These are phyloP conservation scores for Trichosporon sp. DNA, from an alignment of 1,284 basidiomycete species.

Conservation along the genomic window DNA sequence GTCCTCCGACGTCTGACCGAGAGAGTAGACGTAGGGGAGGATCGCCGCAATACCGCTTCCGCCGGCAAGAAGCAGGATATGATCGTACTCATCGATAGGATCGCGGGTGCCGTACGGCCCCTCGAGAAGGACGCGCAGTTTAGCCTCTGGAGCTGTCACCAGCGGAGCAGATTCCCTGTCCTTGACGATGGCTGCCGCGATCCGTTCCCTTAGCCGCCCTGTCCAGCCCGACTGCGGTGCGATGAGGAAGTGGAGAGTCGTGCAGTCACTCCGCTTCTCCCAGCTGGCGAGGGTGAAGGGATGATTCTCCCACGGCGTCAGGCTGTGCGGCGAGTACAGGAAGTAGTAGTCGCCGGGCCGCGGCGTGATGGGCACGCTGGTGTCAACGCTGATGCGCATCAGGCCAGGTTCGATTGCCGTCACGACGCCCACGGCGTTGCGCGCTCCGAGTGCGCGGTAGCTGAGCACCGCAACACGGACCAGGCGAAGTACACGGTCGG, in stretches of 20 bases:
- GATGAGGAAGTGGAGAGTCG: slow-evolving; percentile 39
- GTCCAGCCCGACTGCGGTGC: slow-evolving; percentile 38
- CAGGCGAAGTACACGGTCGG: slow-evolving; percentile 41
- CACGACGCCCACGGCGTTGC: slow-evolving; percentile 30
- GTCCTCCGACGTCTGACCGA: slow-evolving; percentile 3
- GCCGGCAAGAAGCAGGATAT: slow-evolving; percentile 39
- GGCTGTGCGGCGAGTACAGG: slow-evolving; percentile 37
- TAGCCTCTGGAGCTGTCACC: neutral
- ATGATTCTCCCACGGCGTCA: slow-evolving; percentile 44
- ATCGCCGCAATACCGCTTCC: slow-evolving; percentile 44
- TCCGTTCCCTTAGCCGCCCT: slow-evolving; percentile 19
- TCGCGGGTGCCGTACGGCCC: slow-evolving; percentile 44
- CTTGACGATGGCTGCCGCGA: neutral
- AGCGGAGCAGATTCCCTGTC: neutral
- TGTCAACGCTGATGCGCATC: slow-evolving; percentile 37
- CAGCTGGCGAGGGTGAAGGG: slow-evolving; percentile 42
- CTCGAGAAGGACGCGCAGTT: slow-evolving; percentile 37
- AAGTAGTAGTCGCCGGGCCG: slow-evolving; percentile 43
- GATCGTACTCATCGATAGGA: slow-evolving; percentile 35
- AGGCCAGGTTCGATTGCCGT: slow-evolving; percentile 32
- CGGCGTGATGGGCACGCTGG: slow-evolving; percentile 32
- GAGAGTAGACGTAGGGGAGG: slow-evolving; percentile 39
- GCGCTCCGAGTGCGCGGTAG: slow-evolving; percentile 28
- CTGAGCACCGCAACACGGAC: slow-evolving; percentile 36
- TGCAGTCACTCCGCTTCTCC: slow-evolving; percentile 22